phyloP scores from a whole-genome alignment of 805 yeast genomes.

The Sugiyamaella lignohabitans region DNA sequence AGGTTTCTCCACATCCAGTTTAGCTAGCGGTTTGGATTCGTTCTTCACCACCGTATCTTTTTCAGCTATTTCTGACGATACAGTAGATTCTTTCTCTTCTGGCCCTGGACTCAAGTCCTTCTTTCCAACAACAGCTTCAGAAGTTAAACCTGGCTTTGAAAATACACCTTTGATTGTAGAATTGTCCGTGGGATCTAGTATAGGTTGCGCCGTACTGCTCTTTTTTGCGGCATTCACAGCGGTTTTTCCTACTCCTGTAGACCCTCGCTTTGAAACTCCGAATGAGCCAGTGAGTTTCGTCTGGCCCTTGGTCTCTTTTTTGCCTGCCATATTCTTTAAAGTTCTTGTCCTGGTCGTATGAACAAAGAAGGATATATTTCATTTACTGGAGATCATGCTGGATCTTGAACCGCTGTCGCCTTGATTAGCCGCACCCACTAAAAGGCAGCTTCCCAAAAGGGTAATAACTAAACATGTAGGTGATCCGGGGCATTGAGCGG shows the following conservation, averaged over 20 bases:
- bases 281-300: conserved; percentile 11
- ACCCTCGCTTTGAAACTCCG: conserved; percentile 8
- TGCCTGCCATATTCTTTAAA: conserved; percentile 1
- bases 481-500: too few relatives aligned
- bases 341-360: too few relatives aligned
- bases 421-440: background rate
- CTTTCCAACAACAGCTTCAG: background rate
- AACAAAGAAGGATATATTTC: background rate
- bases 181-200: background rate
- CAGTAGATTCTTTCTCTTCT: background rate
- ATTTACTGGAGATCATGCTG: background rate
- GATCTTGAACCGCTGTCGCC: background rate
- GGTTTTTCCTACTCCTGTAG: conserved; percentile 1
- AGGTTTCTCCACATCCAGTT: background rate
- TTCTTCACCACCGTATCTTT: background rate
- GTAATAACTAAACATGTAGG: conserved; percentile 6
- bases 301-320: conserved; percentile 2
- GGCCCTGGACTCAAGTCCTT: too few relatives aligned
- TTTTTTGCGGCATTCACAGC: background rate
- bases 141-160: background rate
- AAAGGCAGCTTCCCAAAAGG: conserved; percentile 3
- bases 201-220: background rate
- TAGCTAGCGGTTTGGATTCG: background rate
- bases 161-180: too few relatives aligned
- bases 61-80: too few relatives aligned